Percentiles rank a stretch among this genome's conserved stretches.
phyloP scores from a whole-genome alignment of 1,284 basidiomycete genomes.

The Papiliotrema nemorosa region DNA sequence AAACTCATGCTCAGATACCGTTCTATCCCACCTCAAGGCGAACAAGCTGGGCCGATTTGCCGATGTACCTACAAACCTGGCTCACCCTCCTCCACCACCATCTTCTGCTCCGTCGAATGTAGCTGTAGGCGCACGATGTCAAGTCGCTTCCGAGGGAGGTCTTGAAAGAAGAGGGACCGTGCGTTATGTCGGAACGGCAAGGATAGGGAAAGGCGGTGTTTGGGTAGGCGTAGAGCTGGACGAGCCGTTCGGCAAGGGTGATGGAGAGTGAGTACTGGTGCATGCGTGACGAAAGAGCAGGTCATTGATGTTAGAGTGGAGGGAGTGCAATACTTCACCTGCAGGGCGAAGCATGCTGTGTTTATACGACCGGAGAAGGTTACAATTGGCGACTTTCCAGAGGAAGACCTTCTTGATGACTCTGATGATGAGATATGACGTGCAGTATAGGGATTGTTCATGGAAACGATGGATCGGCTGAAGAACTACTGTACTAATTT shows the following conservation, averaged over 20 bases:
- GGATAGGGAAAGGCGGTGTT: constrained; percentile 61
- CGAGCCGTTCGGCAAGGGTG: constrained; percentile 92
- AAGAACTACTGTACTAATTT: background rate
- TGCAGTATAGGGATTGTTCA: background rate
- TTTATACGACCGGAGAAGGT: constrained; percentile 86
- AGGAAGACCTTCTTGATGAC: constrained; percentile 63
- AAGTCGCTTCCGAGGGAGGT: constrained; percentile 58
- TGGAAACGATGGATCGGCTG: background rate
- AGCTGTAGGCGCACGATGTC: constrained; percentile 68
- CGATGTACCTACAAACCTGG: constrained; percentile 29
- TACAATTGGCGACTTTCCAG: constrained; percentile 78
- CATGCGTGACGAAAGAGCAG: background rate
- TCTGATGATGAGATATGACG: constrained; percentile 73
- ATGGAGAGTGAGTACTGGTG: constrained; percentile 71
- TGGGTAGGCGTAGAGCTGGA: constrained; percentile 97
- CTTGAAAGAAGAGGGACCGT: constrained; percentile 77
- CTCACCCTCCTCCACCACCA: constrained; percentile 25
- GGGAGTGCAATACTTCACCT: constrained; percentile 79
- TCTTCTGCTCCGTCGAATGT: constrained; percentile 21
- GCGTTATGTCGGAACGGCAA: constrained; percentile 74
- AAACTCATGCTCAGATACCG: constrained; percentile 63
- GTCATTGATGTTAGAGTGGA: constrained; percentile 61
- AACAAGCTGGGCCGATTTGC: constrained; percentile 90
- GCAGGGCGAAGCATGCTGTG: constrained; percentile 70
- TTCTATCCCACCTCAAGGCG: constrained; percentile 82